phyloP scores from a whole-genome alignment of 257 asterid species.

The Capsicum rhomboideum region DNA sequence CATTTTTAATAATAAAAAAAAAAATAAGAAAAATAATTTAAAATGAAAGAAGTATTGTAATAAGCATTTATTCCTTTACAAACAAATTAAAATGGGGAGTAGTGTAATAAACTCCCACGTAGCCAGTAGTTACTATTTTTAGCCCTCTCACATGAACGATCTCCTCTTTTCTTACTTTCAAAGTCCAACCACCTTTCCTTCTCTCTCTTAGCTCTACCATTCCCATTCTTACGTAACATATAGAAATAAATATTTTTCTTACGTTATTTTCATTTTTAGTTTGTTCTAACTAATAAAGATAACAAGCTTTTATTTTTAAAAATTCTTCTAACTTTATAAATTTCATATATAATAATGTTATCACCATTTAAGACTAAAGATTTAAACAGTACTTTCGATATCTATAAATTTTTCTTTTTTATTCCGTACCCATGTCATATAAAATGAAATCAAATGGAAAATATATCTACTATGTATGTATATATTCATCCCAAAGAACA shows the following conservation, averaged over 20 bases:
- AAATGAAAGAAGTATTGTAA: too few relatives aligned
- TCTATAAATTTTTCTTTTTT: not conserved
- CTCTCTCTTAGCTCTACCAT: not conserved
- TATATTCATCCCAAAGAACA: not conserved
- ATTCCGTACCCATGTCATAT: not conserved
- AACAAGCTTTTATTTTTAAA: too few relatives aligned
- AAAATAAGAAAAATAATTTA: too few relatives aligned
- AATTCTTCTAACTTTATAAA: not conserved
- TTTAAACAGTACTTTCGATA: not conserved
- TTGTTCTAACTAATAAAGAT: too few relatives aligned
- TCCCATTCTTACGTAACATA: not conserved
- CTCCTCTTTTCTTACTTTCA: constrained; percentile 1
- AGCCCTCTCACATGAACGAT: not conserved
- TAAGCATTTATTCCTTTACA: too few relatives aligned
- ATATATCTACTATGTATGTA: not conserved
- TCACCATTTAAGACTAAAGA: too few relatives aligned
- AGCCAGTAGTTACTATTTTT: not conserved
- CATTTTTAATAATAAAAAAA: too few relatives aligned
- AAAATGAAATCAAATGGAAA: not conserved
- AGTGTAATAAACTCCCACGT: not conserved
- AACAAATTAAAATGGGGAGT: not conserved
- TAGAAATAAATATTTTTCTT: too few relatives aligned
- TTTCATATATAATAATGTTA: too few relatives aligned
- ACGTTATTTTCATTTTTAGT: too few relatives aligned
- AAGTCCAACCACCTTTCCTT: constrained; percentile 24